phyloP scores from a whole-genome alignment of 2,329 filamentous ascomycete genomes.

The Byssochlamys sp. region DNA sequence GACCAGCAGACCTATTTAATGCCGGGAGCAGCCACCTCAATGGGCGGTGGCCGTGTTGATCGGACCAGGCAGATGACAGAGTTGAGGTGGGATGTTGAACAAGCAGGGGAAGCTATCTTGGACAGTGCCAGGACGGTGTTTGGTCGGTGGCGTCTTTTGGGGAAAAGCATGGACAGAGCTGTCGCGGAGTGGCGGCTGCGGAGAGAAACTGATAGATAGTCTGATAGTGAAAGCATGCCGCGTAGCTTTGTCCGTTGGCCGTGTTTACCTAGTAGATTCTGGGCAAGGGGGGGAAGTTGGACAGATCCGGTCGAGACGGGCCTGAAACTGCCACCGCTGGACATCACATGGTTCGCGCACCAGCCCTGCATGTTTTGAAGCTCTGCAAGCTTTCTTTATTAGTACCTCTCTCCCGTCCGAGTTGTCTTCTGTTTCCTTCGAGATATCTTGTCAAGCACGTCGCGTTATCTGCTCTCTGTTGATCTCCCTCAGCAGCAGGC shows the following conservation, averaged over 20 bases:
- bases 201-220: background rate
- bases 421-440: background rate
- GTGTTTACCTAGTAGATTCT: background rate
- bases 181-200: background rate
- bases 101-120: background rate
- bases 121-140: background rate
- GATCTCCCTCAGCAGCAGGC: background rate
- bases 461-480: background rate
- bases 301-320: background rate
- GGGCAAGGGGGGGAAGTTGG: background rate
- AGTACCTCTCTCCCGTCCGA: background rate
- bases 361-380: background rate
- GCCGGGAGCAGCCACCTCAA: background rate
- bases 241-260: background rate
- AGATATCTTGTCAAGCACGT: background rate
- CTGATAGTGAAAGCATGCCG: background rate
- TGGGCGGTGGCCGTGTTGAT: background rate
- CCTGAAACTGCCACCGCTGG: slow-evolving; percentile 4
- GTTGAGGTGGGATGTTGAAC: background rate
- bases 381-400: background rate
- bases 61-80: background rate
- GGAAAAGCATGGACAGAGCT: background rate
- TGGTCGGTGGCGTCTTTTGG: background rate
- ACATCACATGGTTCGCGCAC: slow-evolving; percentile 7
- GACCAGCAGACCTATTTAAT: background rate